phyloP scores from a whole-genome alignment of 441 rosid genomes.

The Metrosideros polymorpha region DNA sequence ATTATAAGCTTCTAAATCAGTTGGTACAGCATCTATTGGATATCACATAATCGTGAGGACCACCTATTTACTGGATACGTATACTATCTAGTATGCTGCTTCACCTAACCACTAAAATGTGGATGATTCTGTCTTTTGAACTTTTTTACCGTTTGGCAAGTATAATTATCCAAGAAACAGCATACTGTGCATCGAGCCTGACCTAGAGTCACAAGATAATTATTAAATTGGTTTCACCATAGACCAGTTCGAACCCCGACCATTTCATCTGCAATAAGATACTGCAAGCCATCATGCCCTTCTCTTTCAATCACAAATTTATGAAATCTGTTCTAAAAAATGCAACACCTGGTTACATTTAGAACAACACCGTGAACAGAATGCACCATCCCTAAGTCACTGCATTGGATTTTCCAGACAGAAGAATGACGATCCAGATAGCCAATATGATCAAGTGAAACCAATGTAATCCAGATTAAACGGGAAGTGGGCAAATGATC shows the following conservation, averaged over 20 bases:
- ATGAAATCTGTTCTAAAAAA: neutral
- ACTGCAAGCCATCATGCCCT: neutral
- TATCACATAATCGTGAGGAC: neutral
- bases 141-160: neutral
- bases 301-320: neutral
- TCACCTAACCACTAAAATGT: neutral
- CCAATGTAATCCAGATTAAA: neutral
- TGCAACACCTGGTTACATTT: neutral
- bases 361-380: neutral
- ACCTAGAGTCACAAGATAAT: neutral
- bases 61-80: neutral
- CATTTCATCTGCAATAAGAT: neutral
- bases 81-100: neutral
- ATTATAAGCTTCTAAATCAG: neutral
- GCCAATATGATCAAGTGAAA: neutral
- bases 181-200: neutral
- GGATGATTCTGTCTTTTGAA: neutral
- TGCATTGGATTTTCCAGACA: neutral
- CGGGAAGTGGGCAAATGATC: neutral
- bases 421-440: neutral
- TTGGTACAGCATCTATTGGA: neutral
- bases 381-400: neutral
- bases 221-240: neutral
- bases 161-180: neutral
- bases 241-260: neutral